Percentiles rank a stretch among this genome's conserved stretches.
Evolutionary conservation across 2,329 filamentous ascomycete species (phyloP).

Genomic region (Aspergillus thermomutatus): DNA sequence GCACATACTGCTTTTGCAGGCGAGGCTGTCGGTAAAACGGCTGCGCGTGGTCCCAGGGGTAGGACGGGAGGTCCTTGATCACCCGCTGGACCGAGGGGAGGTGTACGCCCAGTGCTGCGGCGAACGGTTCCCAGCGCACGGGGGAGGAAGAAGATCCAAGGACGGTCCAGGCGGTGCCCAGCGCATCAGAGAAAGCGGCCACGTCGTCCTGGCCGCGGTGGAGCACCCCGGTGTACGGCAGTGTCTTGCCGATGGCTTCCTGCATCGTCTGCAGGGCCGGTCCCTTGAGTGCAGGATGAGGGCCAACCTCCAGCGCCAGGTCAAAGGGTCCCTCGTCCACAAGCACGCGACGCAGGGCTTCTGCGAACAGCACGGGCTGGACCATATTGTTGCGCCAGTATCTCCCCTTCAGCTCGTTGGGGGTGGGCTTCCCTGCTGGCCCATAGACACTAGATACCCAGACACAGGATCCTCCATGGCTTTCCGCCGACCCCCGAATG

Average conservation of each 20-base stretch:
- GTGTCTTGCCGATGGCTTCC: too few relatives aligned
- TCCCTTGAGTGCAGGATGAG: background rate
- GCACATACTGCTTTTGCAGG: conserved; percentile 37
- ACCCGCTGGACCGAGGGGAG: background rate
- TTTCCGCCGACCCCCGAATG: too few relatives aligned
- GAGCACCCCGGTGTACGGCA: conserved; percentile 1
- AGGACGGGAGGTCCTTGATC: conserved; percentile 40
- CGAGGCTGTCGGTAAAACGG: conserved; percentile 43
- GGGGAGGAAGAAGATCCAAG: background rate
- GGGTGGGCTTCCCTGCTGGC: background rate
- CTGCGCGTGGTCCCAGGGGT: conserved; percentile 48
- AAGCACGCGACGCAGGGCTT: background rate
- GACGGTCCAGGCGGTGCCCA: conserved; percentile 3
- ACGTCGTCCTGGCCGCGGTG: conserved; percentile 13
- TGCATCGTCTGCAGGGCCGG: background rate
- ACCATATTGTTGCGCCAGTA: conserved; percentile 2
- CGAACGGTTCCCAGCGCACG: conserved; percentile 1
- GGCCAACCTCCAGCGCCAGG: background rate
- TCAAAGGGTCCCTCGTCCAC: background rate
- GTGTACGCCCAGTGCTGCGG: conserved; percentile 3
- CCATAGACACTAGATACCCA: background rate
- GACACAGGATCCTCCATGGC: background rate
- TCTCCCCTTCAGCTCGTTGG: background rate
- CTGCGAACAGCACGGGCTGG: background rate
- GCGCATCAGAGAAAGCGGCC: conserved; percentile 25